Evolutionary conservation across 352 stramenopile species (phyloP).

Genomic region (Phytophthora capsici): DNA sequence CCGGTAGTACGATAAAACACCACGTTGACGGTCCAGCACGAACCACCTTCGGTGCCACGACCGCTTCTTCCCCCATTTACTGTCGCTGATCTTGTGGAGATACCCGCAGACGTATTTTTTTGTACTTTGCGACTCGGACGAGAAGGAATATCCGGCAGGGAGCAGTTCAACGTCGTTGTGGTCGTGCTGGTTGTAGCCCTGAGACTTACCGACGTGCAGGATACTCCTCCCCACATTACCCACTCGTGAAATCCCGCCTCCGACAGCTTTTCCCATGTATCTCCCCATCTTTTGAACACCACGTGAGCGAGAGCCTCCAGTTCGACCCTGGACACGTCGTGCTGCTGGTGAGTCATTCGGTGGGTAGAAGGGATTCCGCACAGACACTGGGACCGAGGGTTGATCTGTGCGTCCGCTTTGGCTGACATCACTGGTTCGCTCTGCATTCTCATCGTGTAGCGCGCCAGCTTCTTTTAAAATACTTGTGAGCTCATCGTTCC

Average conservation of each 20-base stretch:
- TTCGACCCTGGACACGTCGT: slow-evolving; percentile 25
- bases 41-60: slow-evolving; percentile 90
- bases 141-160: slow-evolving; percentile 66
- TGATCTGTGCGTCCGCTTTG: slow-evolving; percentile 9
- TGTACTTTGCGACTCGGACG: slow-evolving; percentile 77
- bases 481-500: slow-evolving; percentile 41
- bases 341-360: slow-evolving; percentile 15
- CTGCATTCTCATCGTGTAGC: slow-evolving; percentile 24
- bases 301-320: slow-evolving; percentile 40
- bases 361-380: slow-evolving; percentile 31
- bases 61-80: slow-evolving; percentile 82
- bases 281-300: slow-evolving; percentile 79
- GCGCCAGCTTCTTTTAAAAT: slow-evolving; percentile 29
- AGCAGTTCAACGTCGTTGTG: slow-evolving; percentile 44
- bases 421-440: slow-evolving; percentile 15
- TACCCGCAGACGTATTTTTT: slow-evolving; percentile 87
- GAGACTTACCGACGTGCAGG: slow-evolving; percentile 69
- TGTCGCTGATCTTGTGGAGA: slow-evolving; percentile 86
- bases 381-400: slow-evolving; percentile 6
- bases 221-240: slow-evolving; percentile 81
- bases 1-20: slow-evolving; percentile 83
- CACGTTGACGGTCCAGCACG: slow-evolving; percentile 75
- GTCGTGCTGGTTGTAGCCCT: slow-evolving; percentile 30
- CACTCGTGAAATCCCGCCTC: slow-evolving; percentile 81
- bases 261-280: slow-evolving; percentile 81